Evolutionary conservation across 1,284 basidiomycete genomes (phyloP).

Genomic region (Ganoderma lucidum): DNA sequence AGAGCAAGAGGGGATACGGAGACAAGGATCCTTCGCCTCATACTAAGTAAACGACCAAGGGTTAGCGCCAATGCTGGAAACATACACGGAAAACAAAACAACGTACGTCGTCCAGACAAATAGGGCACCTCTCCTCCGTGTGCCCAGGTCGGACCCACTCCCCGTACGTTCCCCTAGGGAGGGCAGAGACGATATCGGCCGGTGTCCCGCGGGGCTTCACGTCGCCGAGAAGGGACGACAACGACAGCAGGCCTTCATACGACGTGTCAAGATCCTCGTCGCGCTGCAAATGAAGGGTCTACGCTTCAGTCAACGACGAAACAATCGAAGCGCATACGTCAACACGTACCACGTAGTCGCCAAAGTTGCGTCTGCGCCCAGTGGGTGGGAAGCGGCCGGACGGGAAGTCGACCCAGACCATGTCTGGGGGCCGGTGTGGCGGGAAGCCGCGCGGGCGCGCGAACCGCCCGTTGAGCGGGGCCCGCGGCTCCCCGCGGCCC

Average conservation of each 20-base stretch:
- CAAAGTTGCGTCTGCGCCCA: conserved; percentile 46
- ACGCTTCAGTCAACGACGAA: too few relatives aligned
- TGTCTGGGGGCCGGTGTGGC: conserved; percentile 22
- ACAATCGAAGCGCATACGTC: neutral
- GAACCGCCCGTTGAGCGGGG: conserved; percentile 27
- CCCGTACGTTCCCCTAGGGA: conserved; percentile 67
- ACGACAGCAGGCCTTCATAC: conserved; percentile 69
- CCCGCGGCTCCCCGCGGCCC: conserved; percentile 11
- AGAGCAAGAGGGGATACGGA: conserved; percentile 70
- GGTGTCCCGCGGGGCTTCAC: conserved; percentile 69
- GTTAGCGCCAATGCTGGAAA: conserved; percentile 23
- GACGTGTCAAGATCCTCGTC: conserved; percentile 78
- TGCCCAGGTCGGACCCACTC: conserved; percentile 68
- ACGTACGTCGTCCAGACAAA: conserved; percentile 82
- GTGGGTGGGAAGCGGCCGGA: conserved; percentile 18
- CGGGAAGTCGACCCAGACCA: conserved; percentile 28
- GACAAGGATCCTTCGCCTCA: conserved; percentile 58
- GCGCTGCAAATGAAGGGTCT: conserved; percentile 49
- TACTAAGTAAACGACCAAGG: conserved; percentile 54
- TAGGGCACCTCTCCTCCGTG: conserved; percentile 76
- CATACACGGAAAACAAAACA: neutral
- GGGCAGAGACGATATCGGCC: conserved; percentile 59
- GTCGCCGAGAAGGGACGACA: conserved; percentile 68
- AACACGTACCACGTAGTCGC: conserved; percentile 69
- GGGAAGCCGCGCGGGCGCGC: conserved; percentile 31